Base-by-base conservation (phyloP, 768 basidiomycete species). In the Panaeolus papilionaceus region DNA sequence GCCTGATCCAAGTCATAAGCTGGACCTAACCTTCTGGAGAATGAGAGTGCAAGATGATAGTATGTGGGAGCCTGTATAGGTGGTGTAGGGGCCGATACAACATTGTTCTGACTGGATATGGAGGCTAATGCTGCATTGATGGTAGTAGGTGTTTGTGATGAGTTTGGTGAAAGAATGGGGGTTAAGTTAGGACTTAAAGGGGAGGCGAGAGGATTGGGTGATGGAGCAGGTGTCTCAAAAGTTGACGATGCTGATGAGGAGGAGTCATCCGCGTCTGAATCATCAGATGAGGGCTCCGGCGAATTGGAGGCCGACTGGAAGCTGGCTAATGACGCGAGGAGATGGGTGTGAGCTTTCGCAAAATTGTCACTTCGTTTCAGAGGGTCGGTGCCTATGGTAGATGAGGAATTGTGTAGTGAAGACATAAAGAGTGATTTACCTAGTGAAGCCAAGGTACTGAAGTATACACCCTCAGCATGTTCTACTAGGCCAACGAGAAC, bases 31-130 rank as follows among this genome's bases (percentile, higher is more conserved):
- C 33, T 69, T 61, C 64, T 65, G 44, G 89, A 82, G 62, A 88
- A 85, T 0, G 91, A 91, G 8, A 94, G 80, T 0, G 96, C 91
- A n/a, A 96, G 86, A 65, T 96, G 93, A 72, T 92, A 95, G 71
- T 91, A 85, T 0, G 28, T 58, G 12, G 54, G 54, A 6, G 54
- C 54, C 16, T 58, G 54, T 28, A 58, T 16, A 1, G 54, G 54
- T 16, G 20, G 28, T 16, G 54, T 58, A 33, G 54, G 11, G 6
- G 14, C 20, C 1, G 54, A 16, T 0, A 58, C 7, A 0, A 7
- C 54, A 9, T 58, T 37, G 14, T 12, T n/a, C 33, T 37, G 26
- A 58, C 54, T 58, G 4, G 54, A 33, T 14, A 58, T 28, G 11
- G 54, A 58, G 16, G 54, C 28, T 16, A 12, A 26, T 28, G 28